A percentile compares a stretch with the other conserved stretches of the same genome.
Evolutionary conservation across 805 yeast species (phyloP).

Genomic region (Hanseniaspora nectarophila): DNA sequence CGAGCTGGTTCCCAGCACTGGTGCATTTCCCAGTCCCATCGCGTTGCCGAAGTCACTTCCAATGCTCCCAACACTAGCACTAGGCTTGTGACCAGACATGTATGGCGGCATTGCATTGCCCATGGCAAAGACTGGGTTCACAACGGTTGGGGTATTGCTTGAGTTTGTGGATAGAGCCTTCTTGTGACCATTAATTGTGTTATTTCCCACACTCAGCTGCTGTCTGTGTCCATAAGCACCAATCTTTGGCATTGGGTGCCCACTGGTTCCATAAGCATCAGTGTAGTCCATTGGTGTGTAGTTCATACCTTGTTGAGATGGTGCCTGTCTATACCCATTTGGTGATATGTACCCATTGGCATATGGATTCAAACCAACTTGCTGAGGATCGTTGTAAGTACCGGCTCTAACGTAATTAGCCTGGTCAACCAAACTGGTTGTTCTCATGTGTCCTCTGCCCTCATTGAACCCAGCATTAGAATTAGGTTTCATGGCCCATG

Average conservation of each 20-base stretch:
- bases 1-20: background rate
- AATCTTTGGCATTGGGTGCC: conserved; percentile 1
- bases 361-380: background rate
- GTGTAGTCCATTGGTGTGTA: conserved; percentile 10
- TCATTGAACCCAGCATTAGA: background rate
- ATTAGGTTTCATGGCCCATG: conserved; percentile 8
- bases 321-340: background rate
- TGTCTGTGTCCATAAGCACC: background rate
- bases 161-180: conserved; percentile 8
- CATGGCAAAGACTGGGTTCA: background rate
- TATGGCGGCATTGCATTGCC: background rate
- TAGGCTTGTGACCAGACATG: conserved; percentile 5
- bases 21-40: background rate
- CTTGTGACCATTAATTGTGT: conserved; percentile 9
- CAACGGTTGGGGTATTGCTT: conserved; percentile 1
- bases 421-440: conserved; percentile 6
- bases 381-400: background rate
- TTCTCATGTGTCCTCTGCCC: conserved; percentile 2
- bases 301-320: conserved; percentile 7
- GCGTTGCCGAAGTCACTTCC: conserved; percentile 7
- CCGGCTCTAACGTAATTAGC: background rate
- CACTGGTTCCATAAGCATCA: background rate
- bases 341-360: background rate
- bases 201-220: conserved; percentile 12
- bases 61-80: conserved; percentile 8